These are phyloP conservation scores for Malassezia equina DNA, from an alignment of 1,284 basidiomycete genomes.

Conservation along the genomic window DNA sequence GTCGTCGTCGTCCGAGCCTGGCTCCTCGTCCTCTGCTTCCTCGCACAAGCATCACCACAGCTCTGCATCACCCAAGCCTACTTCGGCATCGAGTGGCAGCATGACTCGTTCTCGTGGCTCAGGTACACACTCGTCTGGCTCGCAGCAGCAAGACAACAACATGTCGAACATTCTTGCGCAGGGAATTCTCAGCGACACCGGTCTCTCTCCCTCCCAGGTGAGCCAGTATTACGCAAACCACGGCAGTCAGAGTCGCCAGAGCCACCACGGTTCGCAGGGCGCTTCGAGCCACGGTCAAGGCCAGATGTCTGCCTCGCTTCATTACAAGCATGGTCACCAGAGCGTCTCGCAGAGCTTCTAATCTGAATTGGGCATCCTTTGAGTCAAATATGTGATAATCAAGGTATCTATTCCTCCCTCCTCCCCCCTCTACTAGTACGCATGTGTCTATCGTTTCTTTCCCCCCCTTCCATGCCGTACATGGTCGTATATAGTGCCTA, in stretches of 20 bases:
- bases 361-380: neutral
- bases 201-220: conserved; percentile 14
- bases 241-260: neutral
- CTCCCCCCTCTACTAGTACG: neutral
- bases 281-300: neutral
- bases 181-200: conserved; percentile 13
- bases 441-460: neutral
- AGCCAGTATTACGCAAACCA: conserved; percentile 6
- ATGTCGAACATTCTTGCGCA: conserved; percentile 6
- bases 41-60: neutral
- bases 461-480: neutral
- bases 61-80: neutral
- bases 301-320: conserved; percentile 6
- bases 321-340: conserved; percentile 1
- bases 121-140: neutral
- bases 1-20: neutral
- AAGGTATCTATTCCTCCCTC: neutral
- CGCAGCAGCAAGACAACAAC: neutral
- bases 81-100: neutral
- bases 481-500: neutral
- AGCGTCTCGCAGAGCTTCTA: conserved; percentile 13
- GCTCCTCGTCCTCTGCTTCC: neutral
- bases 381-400: neutral
- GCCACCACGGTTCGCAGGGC: neutral
- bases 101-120: neutral